A percentile compares a stretch with the other conserved stretches of the same genome.
These are phyloP conservation scores for Myxozyma geophila DNA, from an alignment of 805 yeast species.

Conservation along the genomic window DNA sequence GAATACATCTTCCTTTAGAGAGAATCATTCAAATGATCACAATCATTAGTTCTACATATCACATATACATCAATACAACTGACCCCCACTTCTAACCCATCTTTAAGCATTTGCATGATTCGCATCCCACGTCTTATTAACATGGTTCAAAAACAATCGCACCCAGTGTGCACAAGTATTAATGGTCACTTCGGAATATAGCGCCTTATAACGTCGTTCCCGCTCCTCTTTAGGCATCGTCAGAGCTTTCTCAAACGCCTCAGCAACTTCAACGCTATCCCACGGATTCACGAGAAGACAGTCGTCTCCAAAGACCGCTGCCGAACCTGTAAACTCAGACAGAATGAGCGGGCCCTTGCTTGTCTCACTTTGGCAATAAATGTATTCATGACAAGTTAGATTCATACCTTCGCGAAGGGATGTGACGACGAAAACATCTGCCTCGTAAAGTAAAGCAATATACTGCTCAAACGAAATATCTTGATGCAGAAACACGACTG, in stretches of 20 bases:
- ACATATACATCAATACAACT: neutral
- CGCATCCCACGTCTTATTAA: conserved; percentile 23
- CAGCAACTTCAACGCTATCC: conserved; percentile 71
- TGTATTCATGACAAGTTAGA: conserved; percentile 91
- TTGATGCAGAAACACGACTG: conserved; percentile 80
- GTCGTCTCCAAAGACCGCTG: conserved; percentile 71
- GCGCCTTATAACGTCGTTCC: conserved; percentile 58
- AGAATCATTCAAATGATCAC: too few species aligned
- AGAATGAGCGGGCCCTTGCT: conserved; percentile 72
- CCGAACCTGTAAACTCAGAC: conserved; percentile 95
- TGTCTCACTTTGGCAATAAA: conserved; percentile 62
- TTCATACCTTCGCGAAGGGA: conserved; percentile 97
- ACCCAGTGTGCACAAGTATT: conserved; percentile 37
- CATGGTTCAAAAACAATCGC: conserved; percentile 24
- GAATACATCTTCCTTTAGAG: too few species aligned
- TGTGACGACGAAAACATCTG: conserved; percentile 84
- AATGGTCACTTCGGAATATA: conserved; percentile 32
- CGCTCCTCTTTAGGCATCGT: conserved; percentile 67
- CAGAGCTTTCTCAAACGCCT: conserved; percentile 66
- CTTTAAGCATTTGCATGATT: conserved; percentile 5
- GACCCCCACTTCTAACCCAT: neutral
- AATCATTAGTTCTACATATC: too few species aligned
- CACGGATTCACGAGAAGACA: conserved; percentile 86
- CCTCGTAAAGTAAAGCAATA: conserved; percentile 80
- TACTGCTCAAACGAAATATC: conserved; percentile 90